phyloP scores from a whole-genome alignment of 805 yeast genomes.

The Wickerhamomyces mucosus region DNA sequence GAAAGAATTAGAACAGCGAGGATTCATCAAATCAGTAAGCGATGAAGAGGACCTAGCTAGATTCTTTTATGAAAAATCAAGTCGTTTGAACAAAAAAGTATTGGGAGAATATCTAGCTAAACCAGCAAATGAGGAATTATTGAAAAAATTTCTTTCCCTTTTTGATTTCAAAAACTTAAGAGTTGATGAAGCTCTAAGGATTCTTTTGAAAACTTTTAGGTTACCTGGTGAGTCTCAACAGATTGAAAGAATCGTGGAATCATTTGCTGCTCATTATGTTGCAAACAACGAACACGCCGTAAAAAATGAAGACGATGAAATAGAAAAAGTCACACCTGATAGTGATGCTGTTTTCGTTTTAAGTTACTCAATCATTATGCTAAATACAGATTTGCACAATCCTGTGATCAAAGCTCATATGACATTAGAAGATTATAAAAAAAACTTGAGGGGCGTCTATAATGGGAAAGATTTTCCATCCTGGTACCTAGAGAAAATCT shows the following conservation, averaged over 20 bases:
- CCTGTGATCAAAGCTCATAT: constrained; percentile 89
- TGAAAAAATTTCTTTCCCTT: constrained; percentile 53
- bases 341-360: constrained; percentile 82
- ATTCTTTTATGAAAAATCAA: constrained; percentile 70
- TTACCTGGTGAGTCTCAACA: constrained; percentile 97
- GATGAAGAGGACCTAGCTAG: constrained; percentile 57
- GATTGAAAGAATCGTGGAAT: constrained; percentile 84
- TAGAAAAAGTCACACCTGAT: constrained; percentile 55
- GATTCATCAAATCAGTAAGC: constrained; percentile 45
- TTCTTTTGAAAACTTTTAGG: constrained; percentile 73
- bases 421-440: constrained; percentile 75
- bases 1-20: constrained; percentile 48
- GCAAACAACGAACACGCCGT: constrained; percentile 20
- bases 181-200: constrained; percentile 88
- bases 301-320: constrained; percentile 19
- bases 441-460: constrained; percentile 73
- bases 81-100: constrained; percentile 76
- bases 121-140: constrained; percentile 50
- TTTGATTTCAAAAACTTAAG: constrained; percentile 73
- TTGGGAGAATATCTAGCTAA: constrained; percentile 83
- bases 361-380: constrained; percentile 86
- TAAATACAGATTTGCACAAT: constrained; percentile 88
- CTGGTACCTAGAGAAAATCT: constrained; percentile 79
- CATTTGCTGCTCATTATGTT: constrained; percentile 75
- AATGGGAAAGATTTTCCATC: constrained; percentile 70